Evolutionary conservation across 495 filamentous ascomycete species (phyloP).

Genomic region (Penicillium silybi): DNA sequence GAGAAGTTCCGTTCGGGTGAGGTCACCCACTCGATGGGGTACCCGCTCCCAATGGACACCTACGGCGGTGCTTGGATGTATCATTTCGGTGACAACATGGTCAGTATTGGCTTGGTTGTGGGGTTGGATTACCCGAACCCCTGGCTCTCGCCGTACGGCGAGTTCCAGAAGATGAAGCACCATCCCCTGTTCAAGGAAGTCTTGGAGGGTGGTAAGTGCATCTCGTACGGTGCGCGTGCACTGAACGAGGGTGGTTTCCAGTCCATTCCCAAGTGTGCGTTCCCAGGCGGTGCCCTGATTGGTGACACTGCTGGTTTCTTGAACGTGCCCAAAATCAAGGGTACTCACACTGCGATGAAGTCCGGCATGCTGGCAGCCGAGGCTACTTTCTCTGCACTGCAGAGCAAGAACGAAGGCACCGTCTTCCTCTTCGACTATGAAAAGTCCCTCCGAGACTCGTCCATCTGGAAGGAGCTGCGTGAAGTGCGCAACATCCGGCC

Average conservation of each 20-base stretch:
- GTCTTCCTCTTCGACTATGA: conserved; percentile 97
- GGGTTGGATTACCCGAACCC: conserved; percentile 96
- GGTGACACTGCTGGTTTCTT: conserved; percentile 95
- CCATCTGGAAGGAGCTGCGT: conserved; percentile 90
- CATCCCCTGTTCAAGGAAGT: conserved; percentile 81
- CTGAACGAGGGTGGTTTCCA: conserved; percentile 97
- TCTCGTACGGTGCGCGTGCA: conserved; percentile 92
- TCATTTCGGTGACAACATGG: conserved; percentile 96
- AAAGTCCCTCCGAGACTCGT: conserved; percentile 76
- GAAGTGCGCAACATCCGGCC: conserved; percentile 97
- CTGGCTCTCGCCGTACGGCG: conserved; percentile 90
- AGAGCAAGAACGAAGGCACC: conserved; percentile 54
- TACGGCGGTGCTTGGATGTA: conserved; percentile 99
- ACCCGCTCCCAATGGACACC: conserved; percentile 80
- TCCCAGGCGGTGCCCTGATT: conserved; percentile 93
- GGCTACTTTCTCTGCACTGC: conserved; percentile 73
- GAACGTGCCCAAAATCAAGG: conserved; percentile 98
- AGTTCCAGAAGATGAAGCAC: conserved; percentile 99
- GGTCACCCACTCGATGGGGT: conserved; percentile 88
- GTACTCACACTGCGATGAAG: conserved; percentile 96
- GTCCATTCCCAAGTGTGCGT: conserved; percentile 92
- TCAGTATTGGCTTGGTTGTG: conserved; percentile 88
- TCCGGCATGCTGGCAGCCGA: conserved; percentile 96
- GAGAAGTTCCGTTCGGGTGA: conserved; percentile 88
- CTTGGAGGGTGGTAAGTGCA: conserved; percentile 92